phyloP scores from a whole-genome alignment of 2,329 filamentous ascomycete genomes.

The Trematosphaeria pertusa region DNA sequence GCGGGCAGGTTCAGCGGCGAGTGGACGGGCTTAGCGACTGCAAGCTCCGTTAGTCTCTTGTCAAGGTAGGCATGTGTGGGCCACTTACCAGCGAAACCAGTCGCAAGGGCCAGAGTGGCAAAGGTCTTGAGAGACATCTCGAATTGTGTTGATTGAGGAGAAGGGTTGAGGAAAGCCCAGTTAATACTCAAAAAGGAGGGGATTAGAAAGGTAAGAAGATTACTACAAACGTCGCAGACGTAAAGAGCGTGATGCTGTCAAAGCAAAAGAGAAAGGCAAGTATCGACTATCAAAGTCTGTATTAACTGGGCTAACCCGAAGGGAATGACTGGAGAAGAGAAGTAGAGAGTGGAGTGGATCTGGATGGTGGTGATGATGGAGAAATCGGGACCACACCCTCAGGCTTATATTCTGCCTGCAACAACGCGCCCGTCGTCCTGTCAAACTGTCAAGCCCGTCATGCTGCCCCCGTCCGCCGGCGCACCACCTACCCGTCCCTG shows the following conservation, averaged over 20 bases:
- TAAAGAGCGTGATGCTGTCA: conserved; percentile 15
- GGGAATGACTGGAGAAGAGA: conserved; percentile 14
- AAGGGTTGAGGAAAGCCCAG: conserved; percentile 18
- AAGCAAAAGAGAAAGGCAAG: conserved; percentile 29
- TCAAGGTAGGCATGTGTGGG: neutral
- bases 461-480: conserved; percentile 19
- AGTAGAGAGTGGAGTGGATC: conserved; percentile 32
- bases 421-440: conserved; percentile 2
- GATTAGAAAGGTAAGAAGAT: conserved; percentile 28
- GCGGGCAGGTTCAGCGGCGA: conserved; percentile 20
- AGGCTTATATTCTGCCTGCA: conserved; percentile 35
- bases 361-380: conserved; percentile 8
- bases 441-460: neutral
- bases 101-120: conserved; percentile 37
- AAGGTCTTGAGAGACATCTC: conserved; percentile 40
- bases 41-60: conserved; percentile 16
- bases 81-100: conserved; percentile 41
- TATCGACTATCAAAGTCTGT: too few species aligned
- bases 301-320: conserved; percentile 32
- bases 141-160: conserved; percentile 8
- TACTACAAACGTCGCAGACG: conserved; percentile 43
- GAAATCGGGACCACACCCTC: conserved; percentile 21
- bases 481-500: conserved; percentile 26
- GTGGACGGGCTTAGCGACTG: conserved; percentile 37
- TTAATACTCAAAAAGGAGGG: conserved; percentile 25